Conservation (phyloP, 2,329 filamentous ascomycete species). For the Nothopassalora personata region DNA sequence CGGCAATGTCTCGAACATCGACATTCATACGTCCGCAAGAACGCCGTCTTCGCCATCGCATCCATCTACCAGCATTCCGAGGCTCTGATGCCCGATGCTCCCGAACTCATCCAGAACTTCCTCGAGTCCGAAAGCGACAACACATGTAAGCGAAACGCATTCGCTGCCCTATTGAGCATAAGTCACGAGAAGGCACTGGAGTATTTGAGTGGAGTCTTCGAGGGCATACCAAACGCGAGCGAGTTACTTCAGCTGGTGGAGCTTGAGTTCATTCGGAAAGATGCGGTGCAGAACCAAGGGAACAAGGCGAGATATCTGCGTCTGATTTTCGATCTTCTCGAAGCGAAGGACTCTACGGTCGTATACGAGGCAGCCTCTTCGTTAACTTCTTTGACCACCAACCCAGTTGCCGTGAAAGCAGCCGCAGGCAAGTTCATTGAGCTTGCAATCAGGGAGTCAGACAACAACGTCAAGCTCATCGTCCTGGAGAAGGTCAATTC, state of each 20-base stretch:
- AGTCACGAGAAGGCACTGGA: conserved; percentile 88
- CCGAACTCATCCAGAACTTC: conserved; percentile 86
- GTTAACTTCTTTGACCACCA: conserved; percentile 86
- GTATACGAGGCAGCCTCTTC: conserved; percentile 97
- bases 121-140: conserved; percentile 85
- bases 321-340: conserved; percentile 92
- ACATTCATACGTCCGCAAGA: conserved; percentile 97
- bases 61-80: conserved; percentile 90
- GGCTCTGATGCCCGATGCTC: conserved; percentile 86
- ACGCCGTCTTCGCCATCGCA: conserved; percentile 89
- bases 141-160: conserved; percentile 97
- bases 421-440: conserved; percentile 95
- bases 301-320: conserved; percentile 95
- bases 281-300: conserved; percentile 87
- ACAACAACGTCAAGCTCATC: conserved; percentile 99
- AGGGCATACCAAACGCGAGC: conserved; percentile 88
- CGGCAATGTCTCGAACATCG: conserved; percentile 90
- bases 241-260: conserved; percentile 90
- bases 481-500: conserved; percentile 91
- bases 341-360: conserved; percentile 88
- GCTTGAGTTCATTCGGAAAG: conserved; percentile 95
- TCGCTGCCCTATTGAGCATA: conserved; percentile 83
- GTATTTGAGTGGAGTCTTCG: conserved; percentile 84
- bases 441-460: conserved; percentile 91
- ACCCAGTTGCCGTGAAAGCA: conserved; percentile 95